phyloP scores from a whole-genome alignment of 805 yeast genomes.

The Wickerhamiella galacta region DNA sequence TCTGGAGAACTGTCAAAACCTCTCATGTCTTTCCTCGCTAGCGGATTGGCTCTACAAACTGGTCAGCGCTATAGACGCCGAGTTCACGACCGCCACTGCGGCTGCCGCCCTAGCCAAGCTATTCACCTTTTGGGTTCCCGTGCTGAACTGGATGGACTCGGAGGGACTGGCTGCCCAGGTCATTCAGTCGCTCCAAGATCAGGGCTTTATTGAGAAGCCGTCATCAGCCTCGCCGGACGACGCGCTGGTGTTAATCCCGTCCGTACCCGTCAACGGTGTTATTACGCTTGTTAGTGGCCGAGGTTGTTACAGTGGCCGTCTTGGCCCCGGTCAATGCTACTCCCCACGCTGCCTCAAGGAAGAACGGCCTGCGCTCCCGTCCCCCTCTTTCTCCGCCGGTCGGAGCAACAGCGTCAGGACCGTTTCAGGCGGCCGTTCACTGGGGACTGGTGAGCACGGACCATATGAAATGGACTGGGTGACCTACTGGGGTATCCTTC shows the following conservation, averaged over 20 bases:
- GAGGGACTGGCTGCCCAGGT: slow-evolving; percentile 18
- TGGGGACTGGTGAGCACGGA: slow-evolving; percentile 2
- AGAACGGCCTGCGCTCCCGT: slow-evolving; percentile 10
- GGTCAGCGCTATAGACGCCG: slow-evolving; percentile 10
- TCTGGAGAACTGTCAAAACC: slow-evolving; percentile 7
- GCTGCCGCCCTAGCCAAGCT: slow-evolving; percentile 12
- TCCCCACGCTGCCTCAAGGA: slow-evolving; percentile 16
- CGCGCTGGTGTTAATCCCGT: too few species aligned
- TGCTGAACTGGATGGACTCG: slow-evolving; percentile 18
- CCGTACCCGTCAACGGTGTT: slow-evolving; percentile 18
- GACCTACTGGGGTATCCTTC: slow-evolving; percentile 11
- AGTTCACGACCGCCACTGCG: slow-evolving; percentile 4
- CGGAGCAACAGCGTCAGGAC: too few species aligned
- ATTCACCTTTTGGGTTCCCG: slow-evolving; percentile 14
- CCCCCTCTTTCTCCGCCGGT: too few species aligned
- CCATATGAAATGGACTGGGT: slow-evolving; percentile 16
- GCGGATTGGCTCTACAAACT: slow-evolving; percentile 12
- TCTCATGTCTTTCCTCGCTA: slow-evolving; percentile 11
- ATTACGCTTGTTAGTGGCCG: slow-evolving; percentile 20
- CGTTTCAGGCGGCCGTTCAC: background rate
- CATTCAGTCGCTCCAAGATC: slow-evolving; percentile 13
- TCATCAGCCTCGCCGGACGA: too few species aligned
- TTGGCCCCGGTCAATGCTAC: slow-evolving; percentile 16
- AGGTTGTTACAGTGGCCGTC: slow-evolving; percentile 21
- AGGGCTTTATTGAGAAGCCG: slow-evolving; percentile 13